These are phyloP conservation scores for Fusarium foetens DNA, from an alignment of 2,329 filamentous ascomycete genomes.

Conservation along the genomic window DNA sequence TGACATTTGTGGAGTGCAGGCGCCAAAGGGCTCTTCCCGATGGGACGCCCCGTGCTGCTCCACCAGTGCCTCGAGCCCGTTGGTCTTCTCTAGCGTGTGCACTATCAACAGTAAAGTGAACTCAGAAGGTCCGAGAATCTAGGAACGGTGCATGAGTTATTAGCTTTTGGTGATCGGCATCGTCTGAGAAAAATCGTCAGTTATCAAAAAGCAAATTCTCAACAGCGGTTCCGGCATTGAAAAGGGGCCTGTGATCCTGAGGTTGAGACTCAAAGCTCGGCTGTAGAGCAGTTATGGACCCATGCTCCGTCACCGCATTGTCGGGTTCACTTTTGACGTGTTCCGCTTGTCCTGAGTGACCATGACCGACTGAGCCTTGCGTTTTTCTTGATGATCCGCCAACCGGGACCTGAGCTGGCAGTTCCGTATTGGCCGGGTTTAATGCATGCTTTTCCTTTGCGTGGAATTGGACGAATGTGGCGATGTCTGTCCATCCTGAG, in stretches of 20 bases:
- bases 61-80: constrained; percentile 35
- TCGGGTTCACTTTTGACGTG: constrained; percentile 28
- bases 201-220: background rate
- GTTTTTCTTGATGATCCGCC: constrained; percentile 12
- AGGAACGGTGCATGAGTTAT: constrained; percentile 23
- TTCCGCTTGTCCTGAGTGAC: constrained; percentile 21
- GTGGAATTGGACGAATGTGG: constrained; percentile 40
- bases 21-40: constrained; percentile 45
- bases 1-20: constrained; percentile 42
- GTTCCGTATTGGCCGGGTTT: constrained; percentile 24
- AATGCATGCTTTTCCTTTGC: constrained; percentile 20
- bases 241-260: constrained; percentile 7
- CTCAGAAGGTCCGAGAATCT: constrained; percentile 4
- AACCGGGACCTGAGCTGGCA: constrained; percentile 32
- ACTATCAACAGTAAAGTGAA: constrained; percentile 23
- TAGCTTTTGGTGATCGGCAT: constrained; percentile 24
- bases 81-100: constrained; percentile 29
- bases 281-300: background rate
- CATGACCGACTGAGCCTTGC: constrained; percentile 17
- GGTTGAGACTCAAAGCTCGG: background rate
- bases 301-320: constrained; percentile 25
- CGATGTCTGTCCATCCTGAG: constrained; percentile 33
- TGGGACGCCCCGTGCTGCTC: constrained; percentile 42
- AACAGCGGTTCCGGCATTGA: constrained; percentile 11
- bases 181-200: constrained; percentile 2